Evolutionary conservation across 371 early-diverging fungal genomes (phyloP).

Genomic region (Rozella allomycis): DNA sequence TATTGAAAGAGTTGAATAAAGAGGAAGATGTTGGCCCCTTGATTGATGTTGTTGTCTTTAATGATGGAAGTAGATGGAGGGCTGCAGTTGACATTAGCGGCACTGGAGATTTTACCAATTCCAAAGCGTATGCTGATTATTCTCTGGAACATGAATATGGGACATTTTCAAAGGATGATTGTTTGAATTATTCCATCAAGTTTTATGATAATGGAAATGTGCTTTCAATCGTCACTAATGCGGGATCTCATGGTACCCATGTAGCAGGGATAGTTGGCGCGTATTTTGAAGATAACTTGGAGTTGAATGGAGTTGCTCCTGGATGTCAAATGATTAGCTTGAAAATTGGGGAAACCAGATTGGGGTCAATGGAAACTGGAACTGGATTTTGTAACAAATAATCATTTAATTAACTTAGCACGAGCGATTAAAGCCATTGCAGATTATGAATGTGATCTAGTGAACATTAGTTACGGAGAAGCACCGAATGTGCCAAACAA

Average conservation of each 20-base stretch:
- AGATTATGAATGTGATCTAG: slow-evolving; percentile 59
- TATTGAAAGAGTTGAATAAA: slow-evolving; percentile 33
- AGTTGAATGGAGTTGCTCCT: slow-evolving; percentile 68
- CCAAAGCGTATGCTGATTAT: slow-evolving; percentile 46
- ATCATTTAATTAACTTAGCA: neutral
- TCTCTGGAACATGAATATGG: slow-evolving; percentile 47
- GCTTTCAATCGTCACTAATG: slow-evolving; percentile 40
- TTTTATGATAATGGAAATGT: slow-evolving; percentile 63
- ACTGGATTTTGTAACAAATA: slow-evolving; percentile 29
- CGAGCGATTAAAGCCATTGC: slow-evolving; percentile 25
- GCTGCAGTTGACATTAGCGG: slow-evolving; percentile 58
- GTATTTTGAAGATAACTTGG: slow-evolving; percentile 52
- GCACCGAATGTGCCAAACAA: slow-evolving; percentile 38
- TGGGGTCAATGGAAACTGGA: slow-evolving; percentile 69
- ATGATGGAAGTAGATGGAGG: slow-evolving; percentile 67
- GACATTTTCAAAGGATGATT: slow-evolving; percentile 47
- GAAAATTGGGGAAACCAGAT: slow-evolving; percentile 73
- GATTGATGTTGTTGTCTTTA: slow-evolving; percentile 58
- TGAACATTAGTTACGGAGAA: slow-evolving; percentile 90
- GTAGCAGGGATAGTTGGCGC: slow-evolving; percentile 41
- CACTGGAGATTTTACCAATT: slow-evolving; percentile 47
- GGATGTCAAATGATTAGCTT: slow-evolving; percentile 77
- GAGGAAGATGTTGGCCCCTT: slow-evolving; percentile 48
- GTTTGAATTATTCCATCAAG: slow-evolving; percentile 69
- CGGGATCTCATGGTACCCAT: slow-evolving; percentile 77